These are phyloP conservation scores for Excoecaria cochinchinensis DNA, from an alignment of 345 rosid species.

Conservation along the genomic window DNA sequence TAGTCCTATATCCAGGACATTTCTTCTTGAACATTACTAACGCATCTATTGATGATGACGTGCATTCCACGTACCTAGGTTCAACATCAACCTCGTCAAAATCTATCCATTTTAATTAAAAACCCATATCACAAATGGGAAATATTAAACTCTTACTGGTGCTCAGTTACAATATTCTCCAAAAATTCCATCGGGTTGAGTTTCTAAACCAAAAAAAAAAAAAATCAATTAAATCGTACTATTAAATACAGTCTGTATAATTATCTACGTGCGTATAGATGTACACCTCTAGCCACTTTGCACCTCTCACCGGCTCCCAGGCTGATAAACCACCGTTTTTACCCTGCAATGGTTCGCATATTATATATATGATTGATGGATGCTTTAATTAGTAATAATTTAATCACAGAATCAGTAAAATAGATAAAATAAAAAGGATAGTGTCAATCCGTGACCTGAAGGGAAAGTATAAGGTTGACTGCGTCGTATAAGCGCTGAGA, in stretches of 20 bases:
- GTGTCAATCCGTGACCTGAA: slow-evolving; percentile 35
- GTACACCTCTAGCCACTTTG: slow-evolving; percentile 51
- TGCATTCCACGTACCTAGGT: slow-evolving; percentile 45
- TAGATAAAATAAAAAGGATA: neutral
- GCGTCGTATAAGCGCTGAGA: slow-evolving; percentile 45
- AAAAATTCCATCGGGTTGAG: slow-evolving; percentile 60
- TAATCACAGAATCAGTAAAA: neutral
- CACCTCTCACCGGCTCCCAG: slow-evolving; percentile 63
- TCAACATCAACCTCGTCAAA: no score
- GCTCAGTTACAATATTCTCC: slow-evolving; percentile 46
- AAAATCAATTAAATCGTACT: neutral
- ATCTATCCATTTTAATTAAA: no score
- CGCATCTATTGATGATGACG: slow-evolving; percentile 44
- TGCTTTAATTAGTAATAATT: neutral
- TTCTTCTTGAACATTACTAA: slow-evolving; percentile 42
- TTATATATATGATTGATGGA: neutral
- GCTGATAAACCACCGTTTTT: slow-evolving; percentile 54
- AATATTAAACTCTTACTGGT: slow-evolving; percentile 25
- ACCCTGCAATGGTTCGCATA: slow-evolving; percentile 33
- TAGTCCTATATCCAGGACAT: slow-evolving; percentile 42
- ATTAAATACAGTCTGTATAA: no score
- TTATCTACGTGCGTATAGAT: no score
- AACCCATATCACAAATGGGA: neutral
- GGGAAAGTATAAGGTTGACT: slow-evolving; percentile 49
- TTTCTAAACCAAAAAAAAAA: slow-evolving; percentile 23